phyloP scores from a whole-genome alignment of 2,329 filamentous ascomycete species.

The Ascocoryne sarcoides region DNA sequence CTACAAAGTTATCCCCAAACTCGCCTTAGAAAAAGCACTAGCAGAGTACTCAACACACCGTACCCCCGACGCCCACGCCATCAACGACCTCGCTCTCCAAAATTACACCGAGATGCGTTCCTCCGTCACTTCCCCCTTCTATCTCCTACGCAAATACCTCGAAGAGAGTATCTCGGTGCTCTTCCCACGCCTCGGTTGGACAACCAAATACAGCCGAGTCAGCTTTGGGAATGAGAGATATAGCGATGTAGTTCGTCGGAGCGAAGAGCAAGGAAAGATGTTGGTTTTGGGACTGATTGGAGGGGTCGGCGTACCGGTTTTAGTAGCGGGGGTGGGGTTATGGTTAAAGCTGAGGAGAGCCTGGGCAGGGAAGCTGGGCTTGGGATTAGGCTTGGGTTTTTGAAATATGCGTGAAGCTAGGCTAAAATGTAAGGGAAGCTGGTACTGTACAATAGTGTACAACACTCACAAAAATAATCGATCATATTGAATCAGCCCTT shows the following conservation, averaged over 20 bases:
- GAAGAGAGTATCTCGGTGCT: conserved; percentile 77
- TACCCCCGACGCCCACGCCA: conserved; percentile 71
- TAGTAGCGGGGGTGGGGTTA: neutral
- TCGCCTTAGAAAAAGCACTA: conserved; percentile 51
- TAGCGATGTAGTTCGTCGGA: conserved; percentile 66
- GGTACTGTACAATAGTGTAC: no score
- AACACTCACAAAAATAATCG: no score
- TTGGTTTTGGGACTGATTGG: conserved; percentile 16
- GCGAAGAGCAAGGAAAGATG: conserved; percentile 53
- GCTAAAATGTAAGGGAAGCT: no score
- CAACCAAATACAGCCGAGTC: conserved; percentile 84
- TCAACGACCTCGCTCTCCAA: conserved; percentile 82
- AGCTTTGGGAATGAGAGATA: conserved; percentile 93
- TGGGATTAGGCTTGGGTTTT: no score
- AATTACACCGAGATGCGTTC: conserved; percentile 95
- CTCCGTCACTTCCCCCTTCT: conserved; percentile 68
- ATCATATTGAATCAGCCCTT: no score
- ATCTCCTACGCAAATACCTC: conserved; percentile 72
- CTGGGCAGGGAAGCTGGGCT: no score
- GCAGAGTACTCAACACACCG: conserved; percentile 67
- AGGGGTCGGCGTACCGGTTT: neutral
- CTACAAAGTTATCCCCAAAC: conserved; percentile 25
- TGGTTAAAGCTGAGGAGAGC: no score
- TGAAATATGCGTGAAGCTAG: no score
- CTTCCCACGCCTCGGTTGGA: conserved; percentile 72